Base-by-base conservation (phyloP, 2,329 filamentous ascomycete species). In the Apiospora aurea region DNA sequence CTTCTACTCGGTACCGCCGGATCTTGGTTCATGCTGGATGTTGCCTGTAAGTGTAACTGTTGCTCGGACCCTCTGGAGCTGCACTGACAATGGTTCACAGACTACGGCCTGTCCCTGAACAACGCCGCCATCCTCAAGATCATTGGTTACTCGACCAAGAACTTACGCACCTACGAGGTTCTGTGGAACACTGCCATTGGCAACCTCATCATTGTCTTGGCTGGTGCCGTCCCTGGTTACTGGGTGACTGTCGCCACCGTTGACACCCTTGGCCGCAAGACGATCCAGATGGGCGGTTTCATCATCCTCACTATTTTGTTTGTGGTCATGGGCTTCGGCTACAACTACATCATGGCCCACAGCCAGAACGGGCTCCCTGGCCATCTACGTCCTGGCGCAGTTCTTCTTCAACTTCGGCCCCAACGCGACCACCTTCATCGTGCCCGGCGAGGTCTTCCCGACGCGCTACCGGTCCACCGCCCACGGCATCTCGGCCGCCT, bases 211-310 rank as follows among this genome's bases (percentile, higher is more conserved):
- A 87, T 95, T 69, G 91, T 95, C 76, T 90, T 93, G 72, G 93
- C 93, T 4, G 93, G 93, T 72, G 92, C 93, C 67, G 93, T 95
- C 18, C 93, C 93, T 0, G 93, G 93, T 18, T 95, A 95, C 85
- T 95, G 93, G 93, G 88, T 94, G 21, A 93, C 92, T 0, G 93
- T 95, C 7, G 90, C 90, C 1, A 90, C 89, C 1, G 89, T 94
- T 71, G 93, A 96, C 81, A 93, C 87, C 1, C 77, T 95, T 18
- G 93, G 93, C 70, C 92, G 93, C 78, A 95, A 94, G 85, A 89
- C 92, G 1, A 94, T 96, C 72, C 94, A 94, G 82, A 82, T 93
- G 71, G 87, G 85, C 73, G 90, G 90, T 38, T 92, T 92, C 80
- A 80, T 83, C 69, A 86, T 92, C 71, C 82, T 92, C 10, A 91